Evolutionary conservation across 2,329 filamentous ascomycete genomes (phyloP).

Genomic region (Fusarium floridanum): DNA sequence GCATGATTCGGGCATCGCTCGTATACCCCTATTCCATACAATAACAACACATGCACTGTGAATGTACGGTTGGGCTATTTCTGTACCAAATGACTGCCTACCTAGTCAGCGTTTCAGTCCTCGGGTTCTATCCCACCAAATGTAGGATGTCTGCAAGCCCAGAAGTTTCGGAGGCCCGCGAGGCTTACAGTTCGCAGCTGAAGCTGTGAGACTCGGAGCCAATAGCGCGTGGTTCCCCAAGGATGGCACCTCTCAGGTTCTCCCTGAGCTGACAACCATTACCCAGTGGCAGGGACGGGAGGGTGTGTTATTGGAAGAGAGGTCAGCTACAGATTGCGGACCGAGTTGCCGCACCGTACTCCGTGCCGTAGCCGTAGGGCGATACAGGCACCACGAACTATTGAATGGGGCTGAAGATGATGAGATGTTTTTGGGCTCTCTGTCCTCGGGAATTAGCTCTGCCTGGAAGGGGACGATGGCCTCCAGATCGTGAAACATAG

Average conservation of each 20-base stretch:
- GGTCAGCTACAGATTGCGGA: conserved; percentile 2
- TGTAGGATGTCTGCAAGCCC: conserved; percentile 18
- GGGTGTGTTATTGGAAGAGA: conserved; percentile 26
- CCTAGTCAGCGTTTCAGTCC: conserved; percentile 19
- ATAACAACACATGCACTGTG: neutral
- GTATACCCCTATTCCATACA: conserved; percentile 18
- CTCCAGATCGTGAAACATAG: conserved; percentile 37
- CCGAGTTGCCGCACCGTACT: neutral
- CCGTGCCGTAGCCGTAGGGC: neutral
- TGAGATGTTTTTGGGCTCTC: neutral
- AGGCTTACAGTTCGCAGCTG: conserved; percentile 36
- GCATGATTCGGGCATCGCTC: conserved; percentile 3
- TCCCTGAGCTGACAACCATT: conserved; percentile 27
- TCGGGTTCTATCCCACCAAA: conserved; percentile 17
- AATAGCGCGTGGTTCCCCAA: conserved; percentile 25
- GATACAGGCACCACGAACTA: conserved; percentile 6
- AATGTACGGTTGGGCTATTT: conserved; percentile 8
- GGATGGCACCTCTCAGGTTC: conserved; percentile 10
- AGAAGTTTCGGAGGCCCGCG: conserved; percentile 23
- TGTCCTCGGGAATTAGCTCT: conserved; percentile 2
- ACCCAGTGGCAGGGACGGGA: conserved; percentile 24
- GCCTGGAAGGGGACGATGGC: conserved; percentile 15
- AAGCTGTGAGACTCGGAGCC: conserved; percentile 15
- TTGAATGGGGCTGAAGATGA: conserved; percentile 12
- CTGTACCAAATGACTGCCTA: conserved; percentile 25